Evolutionary conservation across 2,329 filamentous ascomycete species (phyloP).

Genomic region (Stachybotrys elegans): DNA sequence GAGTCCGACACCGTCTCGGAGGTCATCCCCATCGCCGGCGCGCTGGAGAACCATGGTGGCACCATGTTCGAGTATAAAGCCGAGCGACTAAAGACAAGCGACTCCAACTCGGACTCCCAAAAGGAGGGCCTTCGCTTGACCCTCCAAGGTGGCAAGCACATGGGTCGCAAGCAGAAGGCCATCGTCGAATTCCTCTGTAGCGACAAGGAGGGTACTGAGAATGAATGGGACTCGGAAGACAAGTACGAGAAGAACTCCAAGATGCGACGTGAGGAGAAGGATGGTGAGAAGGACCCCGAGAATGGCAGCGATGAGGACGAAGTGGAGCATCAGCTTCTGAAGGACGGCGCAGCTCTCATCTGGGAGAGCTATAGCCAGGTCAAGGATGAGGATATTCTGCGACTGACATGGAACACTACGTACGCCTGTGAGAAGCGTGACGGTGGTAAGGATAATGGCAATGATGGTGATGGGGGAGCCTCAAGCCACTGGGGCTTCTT

Average conservation of each 20-base stretch:
- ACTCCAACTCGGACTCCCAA: slow-evolving; percentile 58
- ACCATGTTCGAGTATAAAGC: slow-evolving; percentile 59
- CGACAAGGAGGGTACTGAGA: slow-evolving; percentile 68
- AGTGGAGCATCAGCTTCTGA: slow-evolving; percentile 47
- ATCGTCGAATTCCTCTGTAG: slow-evolving; percentile 86
- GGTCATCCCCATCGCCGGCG: slow-evolving; percentile 70
- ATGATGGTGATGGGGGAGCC: slow-evolving; percentile 37
- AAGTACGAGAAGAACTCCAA: slow-evolving; percentile 37
- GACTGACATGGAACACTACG: slow-evolving; percentile 81
- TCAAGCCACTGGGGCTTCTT: slow-evolving; percentile 84
- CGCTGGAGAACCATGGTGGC: slow-evolving; percentile 55
- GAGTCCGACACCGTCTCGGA: slow-evolving; percentile 44
- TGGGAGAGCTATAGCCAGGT: slow-evolving; percentile 69
- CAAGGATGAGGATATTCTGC: slow-evolving; percentile 57
- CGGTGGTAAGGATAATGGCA: slow-evolving; percentile 38
- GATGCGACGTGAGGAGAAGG: slow-evolving; percentile 21
- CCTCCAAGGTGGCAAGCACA: slow-evolving; percentile 55
- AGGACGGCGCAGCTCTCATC: slow-evolving; percentile 59
- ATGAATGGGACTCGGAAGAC: slow-evolving; percentile 54
- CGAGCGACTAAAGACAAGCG: slow-evolving; percentile 60
- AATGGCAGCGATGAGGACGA: slow-evolving; percentile 33
- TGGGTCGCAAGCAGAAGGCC: slow-evolving; percentile 61
- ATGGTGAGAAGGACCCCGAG: slow-evolving; percentile 21
- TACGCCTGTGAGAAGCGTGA: slow-evolving; percentile 68
- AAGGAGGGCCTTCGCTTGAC: slow-evolving; percentile 69